Percentiles rank a stretch among this genome's conserved stretches.
phyloP scores from a whole-genome alignment of 2,329 filamentous ascomycete genomes.

The Lithohypha guttulata region DNA sequence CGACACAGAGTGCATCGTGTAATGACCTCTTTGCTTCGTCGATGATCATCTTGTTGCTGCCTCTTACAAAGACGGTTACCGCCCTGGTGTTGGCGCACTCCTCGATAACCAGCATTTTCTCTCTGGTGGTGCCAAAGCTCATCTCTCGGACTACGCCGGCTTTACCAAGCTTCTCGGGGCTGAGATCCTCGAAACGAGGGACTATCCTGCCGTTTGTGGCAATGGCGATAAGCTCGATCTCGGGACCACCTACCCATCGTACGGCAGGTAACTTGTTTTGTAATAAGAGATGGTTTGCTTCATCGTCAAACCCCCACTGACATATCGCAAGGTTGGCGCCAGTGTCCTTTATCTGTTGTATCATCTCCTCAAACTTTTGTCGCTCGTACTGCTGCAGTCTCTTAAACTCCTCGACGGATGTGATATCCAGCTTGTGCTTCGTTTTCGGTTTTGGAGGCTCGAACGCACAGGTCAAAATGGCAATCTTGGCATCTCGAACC shows the following conservation, averaged over 20 bases:
- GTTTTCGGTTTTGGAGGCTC: conserved; percentile 99
- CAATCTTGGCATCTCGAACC: conserved; percentile 89
- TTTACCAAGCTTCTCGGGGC: conserved; percentile 75
- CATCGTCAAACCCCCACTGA: conserved; percentile 99
- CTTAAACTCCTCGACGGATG: conserved; percentile 94
- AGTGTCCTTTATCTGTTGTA: conserved; percentile 92
- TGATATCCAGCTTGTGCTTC: conserved; percentile 98
- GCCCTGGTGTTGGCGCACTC: conserved; percentile 96
- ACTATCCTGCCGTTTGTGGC: conserved; percentile 97
- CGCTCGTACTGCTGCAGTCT: conserved; percentile 92
- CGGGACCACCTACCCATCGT: conserved; percentile 93
- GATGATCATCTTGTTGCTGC: conserved; percentile 99
- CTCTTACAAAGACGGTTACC: conserved; percentile 90
- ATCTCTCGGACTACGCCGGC: conserved; percentile 89
- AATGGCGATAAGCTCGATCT: conserved; percentile 97
- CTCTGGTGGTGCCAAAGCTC: conserved; percentile 90
- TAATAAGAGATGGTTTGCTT: conserved; percentile 92
- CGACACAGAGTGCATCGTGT: conserved; percentile 94
- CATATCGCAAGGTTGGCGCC: conserved; percentile 96
- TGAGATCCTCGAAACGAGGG: conserved; percentile 90
- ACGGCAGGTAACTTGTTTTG: conserved; percentile 95
- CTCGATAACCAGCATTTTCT: conserved; percentile 99
- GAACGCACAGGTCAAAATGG: conserved; percentile 94
- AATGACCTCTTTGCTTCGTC: conserved; percentile 97
- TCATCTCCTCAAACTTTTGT: conserved; percentile 97